A percentile compares a stretch with the other conserved stretches of the same genome.
phyloP scores from a whole-genome alignment of 192 early-diverging fungal species.

The Hyaloraphidium curvatum region DNA sequence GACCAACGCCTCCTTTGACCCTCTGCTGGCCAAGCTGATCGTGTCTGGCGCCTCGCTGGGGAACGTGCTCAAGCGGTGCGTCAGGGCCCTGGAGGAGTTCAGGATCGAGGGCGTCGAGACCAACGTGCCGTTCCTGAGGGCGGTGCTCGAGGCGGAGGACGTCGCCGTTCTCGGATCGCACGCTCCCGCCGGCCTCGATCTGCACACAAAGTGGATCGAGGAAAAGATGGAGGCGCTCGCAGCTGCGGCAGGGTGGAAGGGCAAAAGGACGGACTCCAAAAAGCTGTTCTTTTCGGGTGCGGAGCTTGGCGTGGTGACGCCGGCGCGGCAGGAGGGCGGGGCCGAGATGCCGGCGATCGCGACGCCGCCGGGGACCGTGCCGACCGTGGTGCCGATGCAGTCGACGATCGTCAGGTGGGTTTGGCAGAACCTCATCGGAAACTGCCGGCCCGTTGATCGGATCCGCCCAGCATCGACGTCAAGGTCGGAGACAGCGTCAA shows the following conservation, averaged over 20 bases:
- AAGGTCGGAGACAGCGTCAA: slow-evolving; percentile 1
- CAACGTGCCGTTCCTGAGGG: not conserved
- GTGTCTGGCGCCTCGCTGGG: not conserved
- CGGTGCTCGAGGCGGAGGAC: not conserved
- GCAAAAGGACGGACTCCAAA: too few species aligned
- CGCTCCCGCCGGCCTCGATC: not conserved
- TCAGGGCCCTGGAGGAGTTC: slow-evolving; percentile 1
- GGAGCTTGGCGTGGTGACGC: too few species aligned
- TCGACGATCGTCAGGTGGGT: not conserved
- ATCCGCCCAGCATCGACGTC: not conserved
- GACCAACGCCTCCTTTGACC: not conserved
- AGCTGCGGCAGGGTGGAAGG: not conserved
- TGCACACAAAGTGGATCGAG: not conserved
- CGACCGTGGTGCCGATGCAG: not conserved
- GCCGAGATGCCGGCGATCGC: not conserved
- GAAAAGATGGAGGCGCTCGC: not conserved
- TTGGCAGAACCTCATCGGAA: too few species aligned
- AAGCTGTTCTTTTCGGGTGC: not conserved
- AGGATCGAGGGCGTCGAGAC: slow-evolving; percentile 1
- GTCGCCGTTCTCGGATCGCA: not conserved
- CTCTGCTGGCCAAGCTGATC: slow-evolving; percentile 1
- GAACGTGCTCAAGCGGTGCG: not conserved
- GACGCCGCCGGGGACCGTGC: not conserved
- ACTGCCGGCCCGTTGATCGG: too few species aligned
- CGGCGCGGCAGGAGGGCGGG: too few species aligned